A percentile compares a stretch with the other conserved stretches of the same genome.
phyloP scores from a whole-genome alignment of 768 basidiomycete genomes.

The Auricularia cornea region DNA sequence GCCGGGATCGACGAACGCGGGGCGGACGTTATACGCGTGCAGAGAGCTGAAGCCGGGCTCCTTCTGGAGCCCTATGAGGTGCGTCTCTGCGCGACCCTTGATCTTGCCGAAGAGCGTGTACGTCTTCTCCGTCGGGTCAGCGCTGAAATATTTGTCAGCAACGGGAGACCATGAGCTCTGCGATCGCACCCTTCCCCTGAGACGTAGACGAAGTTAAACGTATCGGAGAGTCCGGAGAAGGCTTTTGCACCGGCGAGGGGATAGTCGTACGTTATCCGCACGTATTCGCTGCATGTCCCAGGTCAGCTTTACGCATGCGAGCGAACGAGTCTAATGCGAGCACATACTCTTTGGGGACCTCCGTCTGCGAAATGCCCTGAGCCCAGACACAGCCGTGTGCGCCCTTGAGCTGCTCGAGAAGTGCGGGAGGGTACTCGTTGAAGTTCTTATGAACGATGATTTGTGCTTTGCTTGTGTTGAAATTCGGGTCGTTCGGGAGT shows the following conservation, averaged over 20 bases:
- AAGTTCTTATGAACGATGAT: conserved; percentile 28
- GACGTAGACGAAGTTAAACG: conserved; percentile 23
- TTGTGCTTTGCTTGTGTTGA: conserved; percentile 19
- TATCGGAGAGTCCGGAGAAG: conserved; percentile 4
- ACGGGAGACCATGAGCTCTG: not conserved
- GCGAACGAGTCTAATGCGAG: not conserved
- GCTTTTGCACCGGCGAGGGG: conserved; percentile 21
- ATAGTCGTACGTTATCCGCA: conserved; percentile 21
- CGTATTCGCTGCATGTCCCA: conserved; percentile 13
- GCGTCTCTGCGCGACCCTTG: conserved; percentile 20
- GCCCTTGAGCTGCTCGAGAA: conserved; percentile 21
- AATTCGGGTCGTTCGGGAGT: conserved; percentile 5
- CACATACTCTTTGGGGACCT: conserved; percentile 19
- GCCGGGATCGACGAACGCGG: conserved; percentile 10
- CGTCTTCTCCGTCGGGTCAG: conserved; percentile 18
- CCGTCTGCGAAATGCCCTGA: conserved; percentile 21
- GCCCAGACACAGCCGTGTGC: conserved; percentile 33
- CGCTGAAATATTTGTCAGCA: conserved; percentile 10
- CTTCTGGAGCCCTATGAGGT: conserved; percentile 11
- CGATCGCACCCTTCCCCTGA: conserved; percentile 17
- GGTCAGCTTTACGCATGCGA: not conserved
- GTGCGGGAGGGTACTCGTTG: conserved; percentile 21
- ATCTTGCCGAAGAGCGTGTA: conserved; percentile 15
- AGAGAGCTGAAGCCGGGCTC: conserved; percentile 6
- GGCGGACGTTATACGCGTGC: conserved; percentile 17